Evolutionary conservation across 2,329 filamentous ascomycete species (phyloP).

Genomic region (Amauroascus verrucosus): DNA sequence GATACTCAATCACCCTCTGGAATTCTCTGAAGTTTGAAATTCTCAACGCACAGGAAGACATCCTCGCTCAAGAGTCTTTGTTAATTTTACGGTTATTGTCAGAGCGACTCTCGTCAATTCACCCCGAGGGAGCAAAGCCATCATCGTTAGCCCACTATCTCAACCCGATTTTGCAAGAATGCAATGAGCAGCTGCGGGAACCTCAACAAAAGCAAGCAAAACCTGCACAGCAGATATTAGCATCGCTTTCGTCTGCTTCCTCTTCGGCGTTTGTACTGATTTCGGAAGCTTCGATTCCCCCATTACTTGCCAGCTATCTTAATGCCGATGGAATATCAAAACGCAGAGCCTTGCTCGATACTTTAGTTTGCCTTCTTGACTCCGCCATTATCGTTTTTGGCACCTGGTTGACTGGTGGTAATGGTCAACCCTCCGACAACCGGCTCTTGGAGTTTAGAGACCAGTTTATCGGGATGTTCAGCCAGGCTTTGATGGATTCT

Average conservation of each 20-base stretch:
- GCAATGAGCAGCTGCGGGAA: constrained; percentile 57
- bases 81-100: constrained; percentile 47
- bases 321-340: constrained; percentile 53
- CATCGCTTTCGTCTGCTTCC: constrained; percentile 47
- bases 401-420: constrained; percentile 41
- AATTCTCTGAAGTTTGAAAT: constrained; percentile 60
- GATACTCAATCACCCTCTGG: constrained; percentile 57
- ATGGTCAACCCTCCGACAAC: constrained; percentile 29
- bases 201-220: constrained; percentile 59
- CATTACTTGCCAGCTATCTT: constrained; percentile 51
- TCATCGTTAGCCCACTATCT: constrained; percentile 45
- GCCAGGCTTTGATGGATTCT: constrained; percentile 44
- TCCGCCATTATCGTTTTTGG: constrained; percentile 50
- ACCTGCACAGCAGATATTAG: constrained; percentile 52
- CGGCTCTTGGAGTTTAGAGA: constrained; percentile 41
- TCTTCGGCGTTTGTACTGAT: constrained; percentile 46
- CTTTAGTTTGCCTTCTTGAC: constrained; percentile 47
- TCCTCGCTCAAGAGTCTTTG: constrained; percentile 51
- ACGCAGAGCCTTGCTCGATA: constrained; percentile 52
- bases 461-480: constrained; percentile 45
- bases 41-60: constrained; percentile 56
- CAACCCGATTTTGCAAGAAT: constrained; percentile 54
- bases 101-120: constrained; percentile 42
- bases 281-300: constrained; percentile 47
- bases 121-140: constrained; percentile 28